Evolutionary conservation across 148 eudicot genomes (phyloP).

Genomic region (Nepenthes mirabilis): DNA sequence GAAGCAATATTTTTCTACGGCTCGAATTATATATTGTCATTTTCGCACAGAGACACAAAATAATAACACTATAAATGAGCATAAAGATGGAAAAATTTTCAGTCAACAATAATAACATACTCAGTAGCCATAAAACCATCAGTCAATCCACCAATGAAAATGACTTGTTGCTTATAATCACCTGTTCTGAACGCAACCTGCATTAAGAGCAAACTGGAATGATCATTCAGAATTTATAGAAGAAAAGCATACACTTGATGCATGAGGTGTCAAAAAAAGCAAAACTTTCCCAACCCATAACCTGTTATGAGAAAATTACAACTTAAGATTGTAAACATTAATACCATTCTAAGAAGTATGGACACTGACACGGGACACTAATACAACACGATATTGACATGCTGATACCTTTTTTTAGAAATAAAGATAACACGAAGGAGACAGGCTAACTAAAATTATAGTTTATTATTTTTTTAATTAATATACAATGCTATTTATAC

Average conservation of each 20-base stretch:
- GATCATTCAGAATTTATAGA: not conserved
- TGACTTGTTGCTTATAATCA: constrained; percentile 75
- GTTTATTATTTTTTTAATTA: too few relatives aligned
- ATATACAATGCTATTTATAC: too few relatives aligned
- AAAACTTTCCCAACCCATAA: too few relatives aligned
- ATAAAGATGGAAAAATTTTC: not conserved
- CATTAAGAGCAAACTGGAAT: constrained; percentile 3
- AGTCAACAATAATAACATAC: constrained; percentile 31
- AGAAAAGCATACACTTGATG: not conserved
- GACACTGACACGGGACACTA: too few relatives aligned
- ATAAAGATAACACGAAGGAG: too few relatives aligned
- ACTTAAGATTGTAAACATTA: not conserved
- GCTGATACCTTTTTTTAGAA: too few relatives aligned
- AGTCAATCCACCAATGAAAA: constrained; percentile 84
- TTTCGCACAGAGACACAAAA: not conserved
- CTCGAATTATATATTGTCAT: not conserved
- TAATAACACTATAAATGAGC: not conserved
- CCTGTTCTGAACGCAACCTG: constrained; percentile 97
- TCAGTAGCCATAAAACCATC: constrained; percentile 97
- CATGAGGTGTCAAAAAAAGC: not conserved
- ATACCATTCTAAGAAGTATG: too few relatives aligned
- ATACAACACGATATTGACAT: too few relatives aligned
- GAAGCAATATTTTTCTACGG: not conserved
- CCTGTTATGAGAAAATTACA: not conserved
- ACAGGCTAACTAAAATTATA: too few relatives aligned